A percentile compares a stretch with the other conserved stretches of the same genome.
These are phyloP conservation scores for Pestalotiopsis sp. DNA, from an alignment of 2,329 filamentous ascomycete species.

Conservation along the genomic window DNA sequence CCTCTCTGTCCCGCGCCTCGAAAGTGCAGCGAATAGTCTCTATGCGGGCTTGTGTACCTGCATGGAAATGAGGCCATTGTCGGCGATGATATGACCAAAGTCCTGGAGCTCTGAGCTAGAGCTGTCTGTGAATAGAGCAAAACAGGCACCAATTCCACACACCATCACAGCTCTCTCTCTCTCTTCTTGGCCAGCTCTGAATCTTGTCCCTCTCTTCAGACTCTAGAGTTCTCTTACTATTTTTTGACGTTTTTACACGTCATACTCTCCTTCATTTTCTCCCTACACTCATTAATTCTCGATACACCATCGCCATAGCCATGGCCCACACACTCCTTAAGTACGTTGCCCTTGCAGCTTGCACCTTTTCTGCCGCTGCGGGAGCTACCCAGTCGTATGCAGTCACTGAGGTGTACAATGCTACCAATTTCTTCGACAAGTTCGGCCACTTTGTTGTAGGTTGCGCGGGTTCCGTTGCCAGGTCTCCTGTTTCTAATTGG, in stretches of 20 bases:
- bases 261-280: conserved; percentile 39
- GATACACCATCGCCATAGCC: conserved; percentile 25
- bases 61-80: neutral
- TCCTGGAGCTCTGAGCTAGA: neutral
- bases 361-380: conserved; percentile 35
- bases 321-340: conserved; percentile 45
- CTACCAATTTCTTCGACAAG: conserved; percentile 49
- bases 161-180: conserved; percentile 10
- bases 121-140: neutral
- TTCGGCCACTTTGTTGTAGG: conserved; percentile 44
- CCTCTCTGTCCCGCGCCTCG: neutral
- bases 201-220: conserved; percentile 25
- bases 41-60: neutral
- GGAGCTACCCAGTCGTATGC: conserved; percentile 35
- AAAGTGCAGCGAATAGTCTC: neutral
- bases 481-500: no score
- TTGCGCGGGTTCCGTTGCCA: neutral
- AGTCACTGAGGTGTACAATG: conserved; percentile 41
- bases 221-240: conserved; percentile 34
- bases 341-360: conserved; percentile 37
- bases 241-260: conserved; percentile 47
- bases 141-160: neutral
- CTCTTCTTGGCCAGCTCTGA: conserved; percentile 6
- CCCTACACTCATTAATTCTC: conserved; percentile 28
- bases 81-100: neutral